Conservation (phyloP, 768 basidiomycete genomes). For the Coprinopsis sp. region DNA sequence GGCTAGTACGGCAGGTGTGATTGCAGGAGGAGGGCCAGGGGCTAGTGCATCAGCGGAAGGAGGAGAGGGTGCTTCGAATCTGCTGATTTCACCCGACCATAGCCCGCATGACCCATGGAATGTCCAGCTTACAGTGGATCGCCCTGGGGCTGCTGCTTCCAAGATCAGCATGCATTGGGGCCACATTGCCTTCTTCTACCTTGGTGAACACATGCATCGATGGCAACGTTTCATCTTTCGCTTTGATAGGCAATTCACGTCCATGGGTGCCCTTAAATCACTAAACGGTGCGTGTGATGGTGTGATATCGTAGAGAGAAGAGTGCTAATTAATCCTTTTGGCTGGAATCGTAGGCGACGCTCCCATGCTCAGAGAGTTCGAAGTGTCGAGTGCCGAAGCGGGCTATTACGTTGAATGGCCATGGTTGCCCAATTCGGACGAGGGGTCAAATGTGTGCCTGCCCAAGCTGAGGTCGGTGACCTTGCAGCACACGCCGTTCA, state of each 20-base stretch:
- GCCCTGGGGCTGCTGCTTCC: background rate
- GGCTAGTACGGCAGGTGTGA: too few species aligned
- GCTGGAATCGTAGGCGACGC: conserved; percentile 77
- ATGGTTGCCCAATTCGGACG: conserved; percentile 60
- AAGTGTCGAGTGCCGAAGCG: conserved; percentile 68
- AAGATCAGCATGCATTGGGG: conserved; percentile 69
- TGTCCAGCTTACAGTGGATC: conserved; percentile 25
- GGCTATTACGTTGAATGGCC: conserved; percentile 63
- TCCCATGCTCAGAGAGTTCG: conserved; percentile 70
- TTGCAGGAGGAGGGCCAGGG: too few species aligned
- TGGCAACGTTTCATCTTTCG: conserved; percentile 81
- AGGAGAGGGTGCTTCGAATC: conserved; percentile 35
- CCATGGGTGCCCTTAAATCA: conserved; percentile 67
- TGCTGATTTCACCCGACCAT: conserved; percentile 46
- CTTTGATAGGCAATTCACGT: conserved; percentile 73
- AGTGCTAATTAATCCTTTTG: conserved; percentile 11
- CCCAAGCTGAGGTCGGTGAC: conserved; percentile 54
- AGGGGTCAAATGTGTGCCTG: conserved; percentile 29
- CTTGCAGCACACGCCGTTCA: conserved; percentile 70
- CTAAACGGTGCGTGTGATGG: conserved; percentile 63
- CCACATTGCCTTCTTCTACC: conserved; percentile 72
- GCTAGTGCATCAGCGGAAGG: too few species aligned
- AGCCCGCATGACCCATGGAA: conserved; percentile 18
- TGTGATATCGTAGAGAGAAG: too few species aligned
- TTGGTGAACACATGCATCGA: conserved; percentile 75